Evolutionary conservation across 2,329 filamentous ascomycete species (phyloP), one percentile per base, ranked within the genome.

Genomic region (Colletotrichum shisoi): DNA sequence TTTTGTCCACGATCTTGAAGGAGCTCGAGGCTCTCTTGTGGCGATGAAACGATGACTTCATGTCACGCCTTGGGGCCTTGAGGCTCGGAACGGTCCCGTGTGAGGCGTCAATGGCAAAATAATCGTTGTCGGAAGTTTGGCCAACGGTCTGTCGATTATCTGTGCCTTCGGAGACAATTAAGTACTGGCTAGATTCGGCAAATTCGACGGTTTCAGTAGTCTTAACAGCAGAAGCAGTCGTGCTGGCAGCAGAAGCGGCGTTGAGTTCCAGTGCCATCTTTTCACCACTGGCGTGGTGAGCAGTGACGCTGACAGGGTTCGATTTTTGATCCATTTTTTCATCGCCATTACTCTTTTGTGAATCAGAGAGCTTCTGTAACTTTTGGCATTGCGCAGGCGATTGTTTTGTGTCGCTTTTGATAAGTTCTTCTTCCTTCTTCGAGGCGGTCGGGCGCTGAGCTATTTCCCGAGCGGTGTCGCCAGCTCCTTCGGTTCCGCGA

Each of bases 1-100:
- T 31, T n/a, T 31, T 49, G 19, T 68, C 62, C 4, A 54, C 45
- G 6, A 68, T 64, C 49, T 68, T 60, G 61, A 51, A 31, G 4
- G 54, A 57, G 48, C 40, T 65, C 3, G 37, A 62, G 19, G 46
- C 34, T 49, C 56, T 54, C 44, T 65, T 68, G 44, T 68, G 65
- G n/a, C 65, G 62, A 39, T 56, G 56, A 21, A 65, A 46, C 7
- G 61, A 31, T 12, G 45, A 15, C 21, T 45, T 57, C 17, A 19
- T 40, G 4, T 15, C 44, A 3, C 48, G 45, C 13, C 54, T 59
- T 12, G 61, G 21, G 15, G 31, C 46, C 21, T 19, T 15, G 8
- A 17, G 42, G 6, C 11, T 58, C 9, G 27, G 19, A n/a, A 39
- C 15, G 12, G 21, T 19, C 12, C n/a, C 12, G 11, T 27, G 19